These are phyloP conservation scores for Epicoccum nigrum DNA, from an alignment of 2,329 filamentous ascomycete species.

Conservation along the genomic window DNA sequence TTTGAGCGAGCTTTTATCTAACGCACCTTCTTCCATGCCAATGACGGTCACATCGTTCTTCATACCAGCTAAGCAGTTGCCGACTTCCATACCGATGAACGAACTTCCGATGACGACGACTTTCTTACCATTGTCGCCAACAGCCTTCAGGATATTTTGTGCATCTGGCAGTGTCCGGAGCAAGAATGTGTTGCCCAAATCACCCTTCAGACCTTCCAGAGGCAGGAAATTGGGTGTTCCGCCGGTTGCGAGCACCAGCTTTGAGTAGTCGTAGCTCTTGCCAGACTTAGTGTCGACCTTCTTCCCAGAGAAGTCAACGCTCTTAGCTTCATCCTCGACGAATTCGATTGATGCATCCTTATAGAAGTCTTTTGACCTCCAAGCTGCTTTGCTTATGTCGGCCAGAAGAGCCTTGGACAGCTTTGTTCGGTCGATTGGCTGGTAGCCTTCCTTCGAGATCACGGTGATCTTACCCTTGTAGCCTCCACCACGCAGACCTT, in stretches of 20 bases:
- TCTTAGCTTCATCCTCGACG: conserved; percentile 67
- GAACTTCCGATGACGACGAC: conserved; percentile 90
- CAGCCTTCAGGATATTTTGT: conserved; percentile 76
- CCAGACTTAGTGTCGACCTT: conserved; percentile 76
- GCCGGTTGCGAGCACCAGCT: conserved; percentile 88
- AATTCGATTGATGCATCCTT: conserved; percentile 64
- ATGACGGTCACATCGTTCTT: conserved; percentile 86
- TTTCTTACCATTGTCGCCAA: conserved; percentile 84
- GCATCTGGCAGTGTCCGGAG: conserved; percentile 79
- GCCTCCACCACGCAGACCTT: conserved; percentile 81
- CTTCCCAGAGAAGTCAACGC: conserved; percentile 76
- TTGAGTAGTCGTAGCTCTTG: conserved; percentile 76
- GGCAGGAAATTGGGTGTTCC: conserved; percentile 78
- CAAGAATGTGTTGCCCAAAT: conserved; percentile 84
- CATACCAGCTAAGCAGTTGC: conserved; percentile 74
- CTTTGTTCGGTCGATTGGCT: conserved; percentile 92
- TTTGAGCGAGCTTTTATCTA: too few relatives aligned
- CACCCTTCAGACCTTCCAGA: conserved; percentile 79
- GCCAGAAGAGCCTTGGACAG: conserved; percentile 90
- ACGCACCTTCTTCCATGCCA: too few relatives aligned
- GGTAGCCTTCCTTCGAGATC: conserved; percentile 81
- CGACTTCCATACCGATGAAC: conserved; percentile 99
- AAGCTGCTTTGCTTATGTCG: conserved; percentile 78
- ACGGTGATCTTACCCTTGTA: conserved; percentile 82
- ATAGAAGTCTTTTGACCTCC: conserved; percentile 80